These are phyloP conservation scores for Phytophthora pseudosyringae DNA, from an alignment of 352 stramenopile genomes.

Conservation along the genomic window DNA sequence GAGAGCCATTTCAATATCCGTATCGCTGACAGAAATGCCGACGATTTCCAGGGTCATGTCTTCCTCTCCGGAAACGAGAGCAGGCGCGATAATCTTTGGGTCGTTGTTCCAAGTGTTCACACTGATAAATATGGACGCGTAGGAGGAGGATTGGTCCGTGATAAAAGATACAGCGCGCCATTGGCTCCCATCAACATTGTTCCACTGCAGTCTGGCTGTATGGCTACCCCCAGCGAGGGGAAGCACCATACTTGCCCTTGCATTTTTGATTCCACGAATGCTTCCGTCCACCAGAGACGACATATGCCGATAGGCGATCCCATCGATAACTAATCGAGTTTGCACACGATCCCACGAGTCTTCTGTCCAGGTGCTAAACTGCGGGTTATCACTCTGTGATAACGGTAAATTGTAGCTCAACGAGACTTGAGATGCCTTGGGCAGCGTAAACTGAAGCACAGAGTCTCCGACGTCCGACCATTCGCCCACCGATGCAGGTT, in stretches of 20 bases:
- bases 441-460: constrained; percentile 72
- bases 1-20: constrained; percentile 52
- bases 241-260: constrained; percentile 70
- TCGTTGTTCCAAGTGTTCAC: constrained; percentile 80
- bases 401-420: constrained; percentile 82
- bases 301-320: constrained; percentile 68
- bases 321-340: constrained; percentile 70
- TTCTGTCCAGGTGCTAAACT: constrained; percentile 60
- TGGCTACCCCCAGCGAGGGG: constrained; percentile 62
- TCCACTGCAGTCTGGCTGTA: constrained; percentile 72
- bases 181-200: constrained; percentile 73
- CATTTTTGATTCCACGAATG: constrained; percentile 77
- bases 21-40: constrained; percentile 55
- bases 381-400: constrained; percentile 73
- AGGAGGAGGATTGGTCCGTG: constrained; percentile 67
- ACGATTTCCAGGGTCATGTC: constrained; percentile 51
- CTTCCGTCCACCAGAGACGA: constrained; percentile 72
- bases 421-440: constrained; percentile 57
- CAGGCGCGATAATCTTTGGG: constrained; percentile 51
- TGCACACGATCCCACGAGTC: constrained; percentile 62
- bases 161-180: constrained; percentile 79
- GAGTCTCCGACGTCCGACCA: constrained; percentile 86
- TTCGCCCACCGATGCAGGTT: constrained; percentile 33
- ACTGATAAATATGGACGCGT: constrained; percentile 72
- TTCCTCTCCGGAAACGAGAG: constrained; percentile 49